Conservation (phyloP, 1,139 yeast genomes). For the Hemisphaericaspora xylanilytica region DNA sequence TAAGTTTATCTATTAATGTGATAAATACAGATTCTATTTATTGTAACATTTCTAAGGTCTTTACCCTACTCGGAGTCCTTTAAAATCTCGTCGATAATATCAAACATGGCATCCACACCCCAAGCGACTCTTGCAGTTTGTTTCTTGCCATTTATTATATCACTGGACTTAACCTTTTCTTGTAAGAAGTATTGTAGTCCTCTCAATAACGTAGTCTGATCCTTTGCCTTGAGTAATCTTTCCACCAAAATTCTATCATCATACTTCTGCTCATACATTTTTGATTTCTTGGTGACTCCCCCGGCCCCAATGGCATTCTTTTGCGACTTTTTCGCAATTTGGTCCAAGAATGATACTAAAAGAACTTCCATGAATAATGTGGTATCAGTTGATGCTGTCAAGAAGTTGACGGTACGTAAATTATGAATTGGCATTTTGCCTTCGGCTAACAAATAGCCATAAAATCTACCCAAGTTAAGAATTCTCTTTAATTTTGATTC, state of each 20-base stretch:
- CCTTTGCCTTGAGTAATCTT: conserved; percentile 58
- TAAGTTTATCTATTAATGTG: not conserved
- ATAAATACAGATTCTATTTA: too few species aligned
- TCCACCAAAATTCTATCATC: conserved; percentile 56
- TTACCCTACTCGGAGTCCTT: conserved; percentile 15
- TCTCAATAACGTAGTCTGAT: conserved; percentile 59
- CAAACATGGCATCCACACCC: conserved; percentile 61
- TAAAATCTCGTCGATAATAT: conserved; percentile 50
- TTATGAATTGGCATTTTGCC: conserved; percentile 71
- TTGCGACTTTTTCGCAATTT: conserved; percentile 64
- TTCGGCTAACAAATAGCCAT: conserved; percentile 70
- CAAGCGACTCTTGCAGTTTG: conserved; percentile 65
- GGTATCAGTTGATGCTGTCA: conserved; percentile 67
- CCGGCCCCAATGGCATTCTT: conserved; percentile 49
- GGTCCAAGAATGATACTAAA: conserved; percentile 64
- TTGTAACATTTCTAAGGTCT: too few species aligned
- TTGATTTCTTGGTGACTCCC: conserved; percentile 27
- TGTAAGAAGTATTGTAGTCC: conserved; percentile 73
- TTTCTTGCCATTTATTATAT: conserved; percentile 54
- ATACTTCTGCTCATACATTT: conserved; percentile 40
- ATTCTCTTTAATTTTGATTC: conserved; percentile 56
- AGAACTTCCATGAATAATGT: conserved; percentile 71
- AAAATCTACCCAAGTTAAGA: conserved; percentile 75
- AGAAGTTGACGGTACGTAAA: conserved; percentile 69
- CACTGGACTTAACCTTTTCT: conserved; percentile 50